Base-by-base conservation (phyloP, 108 stramenopile species). In the Stephanodiscus triporus region DNA sequence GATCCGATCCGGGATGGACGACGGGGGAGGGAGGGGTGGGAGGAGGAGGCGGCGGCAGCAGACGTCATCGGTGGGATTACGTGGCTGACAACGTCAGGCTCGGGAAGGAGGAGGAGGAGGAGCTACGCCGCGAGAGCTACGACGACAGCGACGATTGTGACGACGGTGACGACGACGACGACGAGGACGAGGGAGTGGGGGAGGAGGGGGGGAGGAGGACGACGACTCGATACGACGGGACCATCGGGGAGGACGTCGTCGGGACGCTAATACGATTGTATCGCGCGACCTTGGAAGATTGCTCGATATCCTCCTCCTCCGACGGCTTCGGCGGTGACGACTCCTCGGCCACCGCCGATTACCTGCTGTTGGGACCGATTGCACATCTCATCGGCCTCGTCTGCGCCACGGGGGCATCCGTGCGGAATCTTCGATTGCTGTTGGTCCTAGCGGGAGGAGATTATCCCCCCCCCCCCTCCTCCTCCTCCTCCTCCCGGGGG, bases 361-460 rank as follows among this genome's bases (percentile, higher is more conserved):
- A 62, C 47, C 32, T 82, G 61, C 53, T 91, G 38, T 61, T 84
- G 30, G 81, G 63, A 13, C 91, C 91, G n/a, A 32, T 88, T 27
- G 78, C 74, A 4, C 84, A 83, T 45, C 66, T 92, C 1, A 50
- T 88, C 24, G 91, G 89, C 22, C 29, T 92, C 0, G 47, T 89
- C 23, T 75, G 83, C 54, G 70, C 86, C 1, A 73, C 79, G 47
- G 79, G 87, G 17, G 77, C 84, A 6, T 70, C 83, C 9, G 73
- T 80, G 0, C 63, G 76, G 17, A 66, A 83, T 51, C 63, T 92
- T 13, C 80, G 80, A 49, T 17, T 47, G 7, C 81, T 89, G 24
- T 55, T 92, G 9, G 61, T 82, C 1, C 57, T 88, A 0, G 68
- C 70, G 0, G 70, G 77, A 0, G 70, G 72, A 7, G 63, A 72